Conservation (phyloP, 345 rosid genomes). For the Rhizophora mangle region DNA sequence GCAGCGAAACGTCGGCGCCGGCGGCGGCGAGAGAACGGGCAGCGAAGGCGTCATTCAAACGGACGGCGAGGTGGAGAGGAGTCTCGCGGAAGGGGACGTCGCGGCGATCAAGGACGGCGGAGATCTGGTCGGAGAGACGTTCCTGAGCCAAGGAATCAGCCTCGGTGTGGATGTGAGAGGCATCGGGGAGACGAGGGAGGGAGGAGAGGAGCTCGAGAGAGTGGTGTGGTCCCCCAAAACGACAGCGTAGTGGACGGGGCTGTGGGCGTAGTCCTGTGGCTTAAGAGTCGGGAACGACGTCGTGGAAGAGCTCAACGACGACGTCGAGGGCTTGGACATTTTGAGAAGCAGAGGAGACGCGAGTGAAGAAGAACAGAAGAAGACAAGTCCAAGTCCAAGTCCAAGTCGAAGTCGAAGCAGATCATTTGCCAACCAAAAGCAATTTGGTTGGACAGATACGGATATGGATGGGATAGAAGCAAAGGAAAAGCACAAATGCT, state of each 20-base stretch:
- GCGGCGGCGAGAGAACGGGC: constrained; percentile 50
- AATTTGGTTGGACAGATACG: too few species aligned
- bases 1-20: constrained; percentile 74
- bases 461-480: too few species aligned
- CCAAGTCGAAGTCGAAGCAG: constrained; percentile 7
- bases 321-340: constrained; percentile 7
- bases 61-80: constrained; percentile 85
- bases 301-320: constrained; percentile 24
- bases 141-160: constrained; percentile 67
- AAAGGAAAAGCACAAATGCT: too few species aligned
- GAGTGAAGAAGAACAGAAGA: neutral
- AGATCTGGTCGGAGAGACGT: constrained; percentile 64
- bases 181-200: constrained; percentile 64
- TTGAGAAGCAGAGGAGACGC: neutral
- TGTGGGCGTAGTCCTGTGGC: constrained; percentile 71
- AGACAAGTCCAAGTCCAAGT: constrained; percentile 17
- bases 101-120: constrained; percentile 69
- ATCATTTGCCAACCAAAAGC: neutral
- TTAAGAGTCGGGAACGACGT: constrained; percentile 41
- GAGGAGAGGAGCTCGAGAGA: constrained; percentile 61
- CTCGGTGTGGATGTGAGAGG: constrained; percentile 60
- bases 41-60: constrained; percentile 54
- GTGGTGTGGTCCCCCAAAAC: constrained; percentile 62
- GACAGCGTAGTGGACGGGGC: constrained; percentile 86
- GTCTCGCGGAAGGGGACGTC: constrained; percentile 82